A percentile compares a stretch with the other conserved stretches of the same genome.
Evolutionary conservation across 495 filamentous ascomycete species (phyloP).

Genomic region (Mytilinidion resinicola): DNA sequence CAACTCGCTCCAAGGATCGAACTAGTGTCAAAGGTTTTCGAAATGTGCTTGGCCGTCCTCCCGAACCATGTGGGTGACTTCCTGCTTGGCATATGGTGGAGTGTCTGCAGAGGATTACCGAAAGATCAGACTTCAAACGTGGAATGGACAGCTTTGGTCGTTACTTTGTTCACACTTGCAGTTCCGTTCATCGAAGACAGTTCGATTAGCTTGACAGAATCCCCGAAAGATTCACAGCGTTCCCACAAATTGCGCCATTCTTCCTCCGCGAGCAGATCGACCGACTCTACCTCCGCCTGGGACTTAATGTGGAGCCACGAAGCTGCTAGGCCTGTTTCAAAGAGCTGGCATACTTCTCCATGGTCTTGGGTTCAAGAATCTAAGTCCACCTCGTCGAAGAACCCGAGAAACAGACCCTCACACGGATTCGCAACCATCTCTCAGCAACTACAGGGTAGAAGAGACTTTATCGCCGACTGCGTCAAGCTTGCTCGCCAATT

Average conservation of each 20-base stretch:
- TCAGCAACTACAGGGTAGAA: conserved; percentile 5
- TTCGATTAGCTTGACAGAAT: conserved; percentile 7
- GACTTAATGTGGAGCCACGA: conserved; percentile 13
- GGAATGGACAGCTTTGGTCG: conserved; percentile 75
- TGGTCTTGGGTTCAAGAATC: conserved; percentile 23
- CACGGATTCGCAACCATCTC: conserved; percentile 3
- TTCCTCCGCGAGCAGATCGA: not conserved
- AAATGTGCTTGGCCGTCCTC: conserved; percentile 10
- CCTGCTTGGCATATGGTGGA: conserved; percentile 67
- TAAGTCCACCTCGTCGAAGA: conserved; percentile 5
- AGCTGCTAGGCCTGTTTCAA: conserved; percentile 4
- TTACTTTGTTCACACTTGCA: conserved; percentile 62
- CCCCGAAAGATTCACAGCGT: conserved; percentile 4
- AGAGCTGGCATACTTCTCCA: conserved; percentile 15
- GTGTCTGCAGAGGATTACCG: conserved; percentile 61
- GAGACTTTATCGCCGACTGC: conserved; percentile 12
- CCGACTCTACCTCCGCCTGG: conserved; percentile 9
- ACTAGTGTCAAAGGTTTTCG: conserved; percentile 15
- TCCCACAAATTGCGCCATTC: conserved; percentile 2
- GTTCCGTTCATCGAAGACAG: conserved; percentile 28
- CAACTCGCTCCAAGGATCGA: conserved; percentile 13
- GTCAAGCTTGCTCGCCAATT: conserved; percentile 16
- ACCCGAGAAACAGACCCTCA: conserved; percentile 6
- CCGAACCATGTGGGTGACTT: conserved; percentile 53
- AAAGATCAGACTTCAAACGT: conserved; percentile 40